Evolutionary conservation across 306 rosid species (phyloP).

Genomic region (Amphicarpaea edgeworthii): DNA sequence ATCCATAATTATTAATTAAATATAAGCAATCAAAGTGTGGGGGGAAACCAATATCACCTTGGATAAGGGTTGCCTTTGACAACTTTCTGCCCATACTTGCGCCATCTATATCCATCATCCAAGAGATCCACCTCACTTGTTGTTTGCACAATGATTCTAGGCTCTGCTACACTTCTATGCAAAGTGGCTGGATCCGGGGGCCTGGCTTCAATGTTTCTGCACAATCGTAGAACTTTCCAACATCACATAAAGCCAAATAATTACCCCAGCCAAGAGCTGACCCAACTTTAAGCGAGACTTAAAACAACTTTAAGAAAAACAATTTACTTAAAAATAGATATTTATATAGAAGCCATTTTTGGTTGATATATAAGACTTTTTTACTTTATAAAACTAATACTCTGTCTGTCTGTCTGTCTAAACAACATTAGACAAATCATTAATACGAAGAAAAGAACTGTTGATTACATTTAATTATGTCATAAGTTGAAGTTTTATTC

Average conservation of each 20-base stretch:
- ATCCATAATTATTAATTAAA: not conserved
- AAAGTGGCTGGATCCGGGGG: constrained; percentile 58
- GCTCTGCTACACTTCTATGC: constrained; percentile 69
- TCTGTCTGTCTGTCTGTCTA: too few species aligned
- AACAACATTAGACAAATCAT: too few species aligned
- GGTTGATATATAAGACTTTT: too few species aligned
- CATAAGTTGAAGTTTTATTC: too few species aligned
- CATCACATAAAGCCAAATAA: constrained; percentile 1
- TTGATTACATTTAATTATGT: too few species aligned
- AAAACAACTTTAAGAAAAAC: too few species aligned
- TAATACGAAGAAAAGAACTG: too few species aligned
- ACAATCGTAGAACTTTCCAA: constrained; percentile 5
- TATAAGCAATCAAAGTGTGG: not conserved
- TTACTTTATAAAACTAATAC: too few species aligned
- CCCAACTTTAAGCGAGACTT: too few species aligned
- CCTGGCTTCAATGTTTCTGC: constrained; percentile 61
- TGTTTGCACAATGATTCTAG: constrained; percentile 87
- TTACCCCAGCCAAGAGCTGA: too few species aligned
- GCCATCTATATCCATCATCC: constrained; percentile 89
- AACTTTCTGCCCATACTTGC: constrained; percentile 87
- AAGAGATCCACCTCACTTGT: constrained; percentile 83
- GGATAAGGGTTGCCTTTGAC: constrained; percentile 88
- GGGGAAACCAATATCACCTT: constrained; percentile 53
- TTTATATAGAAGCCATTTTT: too few species aligned
- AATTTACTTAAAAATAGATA: too few species aligned